phyloP scores from a whole-genome alignment of 73 alveolate genomes.

The Paramecium sonneborni region DNA sequence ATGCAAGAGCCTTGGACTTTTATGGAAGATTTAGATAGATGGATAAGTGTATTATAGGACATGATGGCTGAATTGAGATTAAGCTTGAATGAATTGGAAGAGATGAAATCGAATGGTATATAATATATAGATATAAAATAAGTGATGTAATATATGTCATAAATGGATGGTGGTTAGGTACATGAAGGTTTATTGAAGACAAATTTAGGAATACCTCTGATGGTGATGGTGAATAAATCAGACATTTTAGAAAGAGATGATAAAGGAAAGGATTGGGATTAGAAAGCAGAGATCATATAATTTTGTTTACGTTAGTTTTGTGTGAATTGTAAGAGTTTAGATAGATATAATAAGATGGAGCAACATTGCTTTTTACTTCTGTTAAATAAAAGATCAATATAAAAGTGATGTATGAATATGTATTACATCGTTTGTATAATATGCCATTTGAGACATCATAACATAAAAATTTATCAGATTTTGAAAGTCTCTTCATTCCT shows the following conservation, averaged over 20 bases:
- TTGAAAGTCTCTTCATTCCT: constrained; percentile 56
- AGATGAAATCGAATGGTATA: constrained; percentile 53
- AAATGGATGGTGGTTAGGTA: not conserved
- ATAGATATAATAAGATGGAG: constrained; percentile 46
- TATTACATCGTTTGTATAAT: constrained; percentile 44
- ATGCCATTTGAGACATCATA: not conserved
- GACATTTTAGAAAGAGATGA: constrained; percentile 40
- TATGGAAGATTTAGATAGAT: constrained; percentile 65
- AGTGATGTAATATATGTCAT: not conserved
- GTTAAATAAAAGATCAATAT: constrained; percentile 29
- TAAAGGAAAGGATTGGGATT: constrained; percentile 53
- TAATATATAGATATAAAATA: not conserved
- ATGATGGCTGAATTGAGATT: not conserved
- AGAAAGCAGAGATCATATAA: not conserved
- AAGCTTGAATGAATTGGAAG: constrained; percentile 29
- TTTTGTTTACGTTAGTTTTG: constrained; percentile 61
- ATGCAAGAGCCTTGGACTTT: constrained; percentile 64
- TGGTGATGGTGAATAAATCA: constrained; percentile 57
- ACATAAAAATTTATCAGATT: constrained; percentile 12
- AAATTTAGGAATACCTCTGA: constrained; percentile 58
- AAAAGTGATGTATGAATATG: constrained; percentile 41
- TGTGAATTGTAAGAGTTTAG: constrained; percentile 41
- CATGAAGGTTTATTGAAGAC: constrained; percentile 16
- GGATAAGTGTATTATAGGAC: constrained; percentile 53
- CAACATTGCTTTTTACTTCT: constrained; percentile 61